Base-by-base conservation (phyloP, 805 yeast species). In the Millerozyma acaciae region DNA sequence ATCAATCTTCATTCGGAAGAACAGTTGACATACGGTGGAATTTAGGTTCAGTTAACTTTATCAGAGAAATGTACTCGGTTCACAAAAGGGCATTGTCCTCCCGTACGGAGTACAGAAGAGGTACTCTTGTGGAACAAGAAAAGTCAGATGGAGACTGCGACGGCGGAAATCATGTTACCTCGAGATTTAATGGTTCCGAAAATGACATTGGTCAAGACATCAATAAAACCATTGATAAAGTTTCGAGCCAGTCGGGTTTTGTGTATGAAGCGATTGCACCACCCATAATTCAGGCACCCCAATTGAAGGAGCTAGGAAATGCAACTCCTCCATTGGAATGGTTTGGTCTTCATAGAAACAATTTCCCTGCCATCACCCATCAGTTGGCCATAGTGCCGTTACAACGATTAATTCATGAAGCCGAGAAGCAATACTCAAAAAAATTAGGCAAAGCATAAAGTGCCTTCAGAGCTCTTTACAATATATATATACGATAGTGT, bases 251-350 rank as follows among this genome's bases (percentile, higher is more conserved):
- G 9, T 60, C 69, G 4, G 62, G 60, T 40, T 85, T 71, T 47
- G 54, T 53, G 0, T 87, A 87, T 46, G 47, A 68, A 20, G 76
- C 97, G 0, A 50, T 84, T 8, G 77, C 72, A 22, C 84, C 83
- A 8, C 96, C 97, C 0, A 66, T 75, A 5, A 87, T 93, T 22
- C 94, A 84, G 40, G 84, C 93, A 13, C 97, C 97, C 2, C 90
- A 82, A 45, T 65, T 93, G 49, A 79, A 78, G 49, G 97, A 93
- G 50, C 68, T 93, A 48, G 97, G 98, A 16, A 89, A 83, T 59
- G 97, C 97, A 1, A 93, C 98, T 0, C 98, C 98, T 1, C 98
- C 98, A 2, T 62, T 93, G 37, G 98, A 93, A 54, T 93, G 98
- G 98, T 84, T 93, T 63, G 98, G 98, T 2, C 68, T 93, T 19